These are phyloP conservation scores for Perkinsus chesapeaki DNA, from an alignment of 169 alveolate genomes.

Conservation along the genomic window DNA sequence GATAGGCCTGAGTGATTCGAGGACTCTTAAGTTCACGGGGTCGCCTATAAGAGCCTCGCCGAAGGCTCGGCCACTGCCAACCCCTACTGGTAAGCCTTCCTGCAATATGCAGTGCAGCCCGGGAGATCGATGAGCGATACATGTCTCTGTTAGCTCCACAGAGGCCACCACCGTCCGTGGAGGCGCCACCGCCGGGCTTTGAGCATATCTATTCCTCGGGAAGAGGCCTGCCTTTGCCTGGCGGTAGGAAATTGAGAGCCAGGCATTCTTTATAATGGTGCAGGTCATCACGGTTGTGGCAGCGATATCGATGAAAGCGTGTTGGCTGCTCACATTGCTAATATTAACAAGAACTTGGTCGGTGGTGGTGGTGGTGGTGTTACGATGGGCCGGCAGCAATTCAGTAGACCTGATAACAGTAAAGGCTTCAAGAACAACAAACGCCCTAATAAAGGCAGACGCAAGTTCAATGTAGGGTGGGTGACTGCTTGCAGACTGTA, in stretches of 20 bases:
- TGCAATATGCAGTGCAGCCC: not conserved
- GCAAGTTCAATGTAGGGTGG: not conserved
- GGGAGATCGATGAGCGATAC: not conserved
- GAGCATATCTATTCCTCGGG: not conserved
- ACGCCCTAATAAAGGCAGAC: not conserved
- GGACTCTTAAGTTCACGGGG: not conserved
- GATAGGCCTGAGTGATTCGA: not conserved
- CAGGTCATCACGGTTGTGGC: too few species aligned
- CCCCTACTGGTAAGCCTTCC: not conserved
- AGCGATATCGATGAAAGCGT: not conserved
- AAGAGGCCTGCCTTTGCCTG: not conserved
- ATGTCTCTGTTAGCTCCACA: not conserved
- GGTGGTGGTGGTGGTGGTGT: not conserved
- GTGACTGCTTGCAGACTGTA: too few species aligned
- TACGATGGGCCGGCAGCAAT: too few species aligned
- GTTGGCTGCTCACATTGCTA: not conserved
- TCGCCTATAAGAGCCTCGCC: not conserved
- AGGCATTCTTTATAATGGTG: too few species aligned
- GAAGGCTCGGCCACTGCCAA: not conserved
- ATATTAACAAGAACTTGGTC: not conserved
- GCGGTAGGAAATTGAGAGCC: not conserved
- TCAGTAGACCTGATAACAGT: too few species aligned
- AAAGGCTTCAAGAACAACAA: too few species aligned
- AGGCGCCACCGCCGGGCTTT: not conserved
- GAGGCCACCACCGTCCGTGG: not conserved